Evolutionary conservation across 2,329 filamentous ascomycete genomes (phyloP).

Genomic region (Phialophora expanda): DNA sequence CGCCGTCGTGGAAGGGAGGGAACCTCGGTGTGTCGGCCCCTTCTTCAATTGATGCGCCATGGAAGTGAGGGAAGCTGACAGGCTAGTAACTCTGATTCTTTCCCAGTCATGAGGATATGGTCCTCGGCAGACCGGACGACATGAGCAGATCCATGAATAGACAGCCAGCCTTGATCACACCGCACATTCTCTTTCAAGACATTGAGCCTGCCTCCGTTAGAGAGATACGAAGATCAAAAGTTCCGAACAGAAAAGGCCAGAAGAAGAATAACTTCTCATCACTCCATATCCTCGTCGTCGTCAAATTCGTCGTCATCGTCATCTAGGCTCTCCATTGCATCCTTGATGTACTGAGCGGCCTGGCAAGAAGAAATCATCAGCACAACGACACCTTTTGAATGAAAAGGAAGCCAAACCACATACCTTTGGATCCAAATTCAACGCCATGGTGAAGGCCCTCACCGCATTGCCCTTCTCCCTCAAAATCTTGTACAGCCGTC

Average conservation of each 20-base stretch:
- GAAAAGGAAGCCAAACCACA: constrained; percentile 39
- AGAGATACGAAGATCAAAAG: not conserved
- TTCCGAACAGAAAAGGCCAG: not conserved
- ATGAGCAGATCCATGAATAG: not conserved
- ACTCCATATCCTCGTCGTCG: constrained; percentile 58
- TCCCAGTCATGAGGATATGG: not conserved
- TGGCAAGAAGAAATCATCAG: constrained; percentile 47
- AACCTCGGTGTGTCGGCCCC: no score
- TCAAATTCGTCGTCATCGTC: constrained; percentile 71
- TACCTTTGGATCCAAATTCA: constrained; percentile 97
- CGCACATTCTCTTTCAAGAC: not conserved
- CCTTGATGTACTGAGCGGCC: constrained; percentile 93
- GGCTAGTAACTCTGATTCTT: not conserved
- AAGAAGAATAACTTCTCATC: constrained; percentile 27
- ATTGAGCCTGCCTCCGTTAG: not conserved
- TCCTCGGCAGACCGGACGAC: not conserved
- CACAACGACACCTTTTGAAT: not conserved
- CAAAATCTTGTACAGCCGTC: constrained; percentile 65
- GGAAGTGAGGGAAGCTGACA: not conserved
- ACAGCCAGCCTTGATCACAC: not conserved
- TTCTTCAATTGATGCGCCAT: not conserved
- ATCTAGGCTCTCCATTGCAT: constrained; percentile 91
- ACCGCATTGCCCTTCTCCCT: constrained; percentile 74
- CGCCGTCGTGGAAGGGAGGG: no score
- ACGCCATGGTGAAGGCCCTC: constrained; percentile 88